These are phyloP conservation scores for Solanum arcanum DNA, from an alignment of 257 asterid species.

Conservation along the genomic window DNA sequence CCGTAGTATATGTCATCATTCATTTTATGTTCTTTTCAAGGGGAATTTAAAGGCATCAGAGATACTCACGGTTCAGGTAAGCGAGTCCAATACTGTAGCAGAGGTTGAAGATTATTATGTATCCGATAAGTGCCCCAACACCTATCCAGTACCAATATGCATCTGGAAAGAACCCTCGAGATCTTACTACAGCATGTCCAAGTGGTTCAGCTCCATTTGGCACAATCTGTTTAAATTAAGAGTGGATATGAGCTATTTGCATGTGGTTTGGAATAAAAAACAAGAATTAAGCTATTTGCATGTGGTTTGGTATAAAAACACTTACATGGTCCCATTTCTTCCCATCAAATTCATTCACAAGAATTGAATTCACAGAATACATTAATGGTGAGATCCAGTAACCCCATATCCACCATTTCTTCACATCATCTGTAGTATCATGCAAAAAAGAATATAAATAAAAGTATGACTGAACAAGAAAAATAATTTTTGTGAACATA, in stretches of 20 bases:
- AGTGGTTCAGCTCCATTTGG: slow-evolving; percentile 7
- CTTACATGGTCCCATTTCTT: slow-evolving; percentile 50
- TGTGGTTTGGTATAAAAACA: neutral
- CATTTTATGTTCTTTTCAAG: neutral
- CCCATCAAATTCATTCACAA: slow-evolving; percentile 54
- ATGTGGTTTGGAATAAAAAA: neutral
- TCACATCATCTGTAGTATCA: slow-evolving; percentile 30
- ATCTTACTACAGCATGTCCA: slow-evolving; percentile 12
- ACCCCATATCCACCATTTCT: slow-evolving; percentile 79
- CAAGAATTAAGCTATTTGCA: neutral
- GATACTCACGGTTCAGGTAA: slow-evolving; percentile 43
- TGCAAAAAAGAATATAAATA: neutral
- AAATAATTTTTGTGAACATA: neutral
- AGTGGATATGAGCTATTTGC: neutral
- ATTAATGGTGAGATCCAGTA: slow-evolving; percentile 60
- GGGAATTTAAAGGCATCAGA: neutral
- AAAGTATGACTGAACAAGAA: neutral
- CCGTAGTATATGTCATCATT: neutral
- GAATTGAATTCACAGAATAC: slow-evolving; percentile 54
- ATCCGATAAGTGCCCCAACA: slow-evolving; percentile 23
- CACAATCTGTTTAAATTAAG: neutral
- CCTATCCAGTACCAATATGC: slow-evolving; percentile 37
- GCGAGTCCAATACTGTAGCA: slow-evolving; percentile 15
- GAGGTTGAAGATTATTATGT: slow-evolving; percentile 10
- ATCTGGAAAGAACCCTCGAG: slow-evolving; percentile 23